phyloP scores from a whole-genome alignment of 2,329 filamentous ascomycete genomes.

The Nemania sp. region DNA sequence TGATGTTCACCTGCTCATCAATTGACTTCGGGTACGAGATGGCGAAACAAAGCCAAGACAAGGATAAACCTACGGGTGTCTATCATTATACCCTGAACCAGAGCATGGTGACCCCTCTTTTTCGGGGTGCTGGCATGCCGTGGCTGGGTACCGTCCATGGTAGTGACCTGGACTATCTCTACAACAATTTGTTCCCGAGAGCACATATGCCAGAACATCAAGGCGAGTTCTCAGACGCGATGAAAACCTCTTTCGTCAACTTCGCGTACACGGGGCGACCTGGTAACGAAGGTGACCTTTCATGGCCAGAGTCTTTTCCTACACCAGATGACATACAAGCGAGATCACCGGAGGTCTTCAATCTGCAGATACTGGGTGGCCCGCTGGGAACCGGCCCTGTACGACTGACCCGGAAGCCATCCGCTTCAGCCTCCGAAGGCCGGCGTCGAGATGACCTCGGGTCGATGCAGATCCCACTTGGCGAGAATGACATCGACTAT shows the following conservation, averaged over 20 bases:
- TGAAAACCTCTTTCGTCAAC: conserved; percentile 29
- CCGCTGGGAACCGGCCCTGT: neutral
- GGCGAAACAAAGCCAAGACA: conserved; percentile 10
- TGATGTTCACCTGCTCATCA: conserved; percentile 31
- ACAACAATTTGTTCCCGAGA: conserved; percentile 30
- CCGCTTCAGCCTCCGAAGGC: neutral
- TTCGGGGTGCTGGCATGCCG: conserved; percentile 31
- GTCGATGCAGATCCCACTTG: neutral
- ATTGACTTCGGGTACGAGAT: conserved; percentile 29
- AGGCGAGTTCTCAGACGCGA: conserved; percentile 17
- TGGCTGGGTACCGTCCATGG: conserved; percentile 32
- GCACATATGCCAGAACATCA: conserved; percentile 25
- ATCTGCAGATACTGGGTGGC: neutral
- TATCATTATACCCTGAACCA: conserved; percentile 37
- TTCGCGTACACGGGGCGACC: conserved; percentile 34
- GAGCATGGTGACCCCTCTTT: conserved; percentile 34
- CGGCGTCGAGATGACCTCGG: no score
- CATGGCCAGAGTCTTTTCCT: conserved; percentile 32
- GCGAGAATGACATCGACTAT: neutral
- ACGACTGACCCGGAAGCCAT: neutral
- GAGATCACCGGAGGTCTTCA: neutral
- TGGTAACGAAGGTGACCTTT: neutral
- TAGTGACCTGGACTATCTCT: conserved; percentile 36
- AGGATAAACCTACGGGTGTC: conserved; percentile 24
- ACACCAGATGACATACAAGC: neutral